These are phyloP conservation scores for Eutypella sp. DNA, from an alignment of 2,329 filamentous ascomycete species.

Conservation along the genomic window DNA sequence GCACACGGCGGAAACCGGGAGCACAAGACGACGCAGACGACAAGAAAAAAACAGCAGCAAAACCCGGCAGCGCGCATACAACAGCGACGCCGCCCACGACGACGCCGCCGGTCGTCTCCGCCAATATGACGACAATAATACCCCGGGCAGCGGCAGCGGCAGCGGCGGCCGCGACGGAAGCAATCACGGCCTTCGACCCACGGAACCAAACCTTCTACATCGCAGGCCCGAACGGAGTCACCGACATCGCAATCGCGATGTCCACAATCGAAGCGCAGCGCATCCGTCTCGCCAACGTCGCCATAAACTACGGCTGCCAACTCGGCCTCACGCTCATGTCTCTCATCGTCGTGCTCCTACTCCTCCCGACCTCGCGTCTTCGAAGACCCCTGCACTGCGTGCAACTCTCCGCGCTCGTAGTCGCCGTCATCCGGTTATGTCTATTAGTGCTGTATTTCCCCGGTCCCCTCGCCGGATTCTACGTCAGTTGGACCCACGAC, in stretches of 20 bases:
- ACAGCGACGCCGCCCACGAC: neutral
- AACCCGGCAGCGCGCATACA: no score
- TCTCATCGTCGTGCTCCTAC: slow-evolving; percentile 58
- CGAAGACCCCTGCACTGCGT: slow-evolving; percentile 59
- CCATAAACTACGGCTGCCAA: slow-evolving; percentile 65
- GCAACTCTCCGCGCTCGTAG: slow-evolving; percentile 55
- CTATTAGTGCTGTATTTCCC: slow-evolving; percentile 57
- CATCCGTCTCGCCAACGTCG: slow-evolving; percentile 26
- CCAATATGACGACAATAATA: neutral
- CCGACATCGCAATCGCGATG: slow-evolving; percentile 15
- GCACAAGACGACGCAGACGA: neutral
- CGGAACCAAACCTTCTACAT: slow-evolving; percentile 21
- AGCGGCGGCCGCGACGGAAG: neutral
- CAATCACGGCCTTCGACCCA: slow-evolving; percentile 13
- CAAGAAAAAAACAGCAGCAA: neutral
- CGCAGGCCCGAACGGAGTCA: slow-evolving; percentile 10
- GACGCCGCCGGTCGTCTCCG: neutral
- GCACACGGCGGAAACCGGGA: no score
- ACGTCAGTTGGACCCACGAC: slow-evolving; percentile 54
- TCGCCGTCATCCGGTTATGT: slow-evolving; percentile 56
- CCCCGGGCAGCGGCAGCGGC: neutral
- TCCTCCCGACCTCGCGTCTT: slow-evolving; percentile 64
- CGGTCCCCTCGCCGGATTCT: slow-evolving; percentile 56
- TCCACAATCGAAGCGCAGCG: slow-evolving; percentile 18
- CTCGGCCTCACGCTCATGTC: slow-evolving; percentile 64